These are phyloP conservation scores for Nitzschia sp. DNA, from an alignment of 108 stramenopile genomes.

Conservation along the genomic window DNA sequence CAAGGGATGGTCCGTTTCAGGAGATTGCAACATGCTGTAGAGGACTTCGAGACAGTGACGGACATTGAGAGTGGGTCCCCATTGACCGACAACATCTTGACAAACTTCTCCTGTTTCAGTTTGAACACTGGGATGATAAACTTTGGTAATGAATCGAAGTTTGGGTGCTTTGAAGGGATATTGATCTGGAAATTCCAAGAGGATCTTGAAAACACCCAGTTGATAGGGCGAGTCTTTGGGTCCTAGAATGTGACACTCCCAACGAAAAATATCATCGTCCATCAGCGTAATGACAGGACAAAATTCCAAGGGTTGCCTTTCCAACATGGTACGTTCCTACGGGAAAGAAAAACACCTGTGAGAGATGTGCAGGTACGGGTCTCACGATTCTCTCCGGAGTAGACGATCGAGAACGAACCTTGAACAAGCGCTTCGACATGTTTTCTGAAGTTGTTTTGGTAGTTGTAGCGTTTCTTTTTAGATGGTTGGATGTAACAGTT, in stretches of 20 bases:
- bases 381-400: too few relatives aligned
- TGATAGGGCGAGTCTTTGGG: conserved; percentile 74
- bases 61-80: conserved; percentile 68
- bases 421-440: too few relatives aligned
- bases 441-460: too few relatives aligned
- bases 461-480: too few relatives aligned
- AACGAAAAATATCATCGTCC: conserved; percentile 39
- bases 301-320: conserved; percentile 45
- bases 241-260: conserved; percentile 46
- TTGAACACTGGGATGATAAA: conserved; percentile 86
- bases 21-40: conserved; percentile 47
- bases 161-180: conserved; percentile 92
- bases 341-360: neutral
- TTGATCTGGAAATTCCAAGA: conserved; percentile 67
- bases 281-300: conserved; percentile 32
- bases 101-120: conserved; percentile 81
- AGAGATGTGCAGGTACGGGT: too few relatives aligned
- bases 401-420: too few relatives aligned
- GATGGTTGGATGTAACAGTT: too few relatives aligned
- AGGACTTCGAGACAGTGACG: conserved; percentile 44
- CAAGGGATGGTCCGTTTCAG: conserved; percentile 59
- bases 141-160: conserved; percentile 73
- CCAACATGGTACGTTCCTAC: conserved; percentile 52
- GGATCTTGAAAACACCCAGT: conserved; percentile 68
- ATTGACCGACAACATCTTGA: conserved; percentile 70